Percentiles rank a stretch among this genome's conserved stretches.
Conservation (phyloP, 192 early-diverging fungal species). For the Mortierella claussenii region DNA sequence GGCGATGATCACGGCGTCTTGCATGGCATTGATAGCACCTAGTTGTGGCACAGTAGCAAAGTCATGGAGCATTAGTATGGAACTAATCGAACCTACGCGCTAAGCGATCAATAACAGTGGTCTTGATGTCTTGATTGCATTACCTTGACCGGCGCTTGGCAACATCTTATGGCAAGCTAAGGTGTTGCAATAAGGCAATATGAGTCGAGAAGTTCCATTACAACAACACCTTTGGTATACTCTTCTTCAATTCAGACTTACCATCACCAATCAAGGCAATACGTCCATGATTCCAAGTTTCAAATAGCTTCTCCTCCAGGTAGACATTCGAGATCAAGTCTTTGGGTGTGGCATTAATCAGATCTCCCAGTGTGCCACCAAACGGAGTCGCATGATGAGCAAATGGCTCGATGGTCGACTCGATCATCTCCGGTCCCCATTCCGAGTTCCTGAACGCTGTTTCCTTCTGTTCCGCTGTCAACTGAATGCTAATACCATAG, state of each 20-base stretch:
- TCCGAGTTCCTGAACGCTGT: constrained; percentile 13
- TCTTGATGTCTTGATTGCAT: no score
- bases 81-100: background rate
- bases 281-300: constrained; percentile 16
- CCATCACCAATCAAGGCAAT: constrained; percentile 26
- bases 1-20: constrained; percentile 32
- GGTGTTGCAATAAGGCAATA: no score
- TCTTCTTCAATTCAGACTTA: no score
- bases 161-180: constrained; percentile 7
- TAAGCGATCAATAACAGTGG: background rate
- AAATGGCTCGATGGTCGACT: background rate
- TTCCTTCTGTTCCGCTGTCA: constrained; percentile 4
- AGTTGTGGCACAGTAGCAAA: background rate
- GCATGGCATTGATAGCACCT: constrained; percentile 29
- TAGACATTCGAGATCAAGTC: constrained; percentile 19
- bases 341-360: constrained; percentile 24
- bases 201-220: no score
- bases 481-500: constrained; percentile 1
- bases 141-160: constrained; percentile 40
- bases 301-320: constrained; percentile 24
- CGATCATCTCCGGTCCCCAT: constrained; percentile 20
- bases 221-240: no score
- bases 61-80: background rate
- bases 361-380: constrained; percentile 30
- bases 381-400: background rate